Percentiles rank a stretch among this genome's conserved stretches.
Conservation (phyloP, 106 monocot species). For the Amphibolis antarctica region DNA sequence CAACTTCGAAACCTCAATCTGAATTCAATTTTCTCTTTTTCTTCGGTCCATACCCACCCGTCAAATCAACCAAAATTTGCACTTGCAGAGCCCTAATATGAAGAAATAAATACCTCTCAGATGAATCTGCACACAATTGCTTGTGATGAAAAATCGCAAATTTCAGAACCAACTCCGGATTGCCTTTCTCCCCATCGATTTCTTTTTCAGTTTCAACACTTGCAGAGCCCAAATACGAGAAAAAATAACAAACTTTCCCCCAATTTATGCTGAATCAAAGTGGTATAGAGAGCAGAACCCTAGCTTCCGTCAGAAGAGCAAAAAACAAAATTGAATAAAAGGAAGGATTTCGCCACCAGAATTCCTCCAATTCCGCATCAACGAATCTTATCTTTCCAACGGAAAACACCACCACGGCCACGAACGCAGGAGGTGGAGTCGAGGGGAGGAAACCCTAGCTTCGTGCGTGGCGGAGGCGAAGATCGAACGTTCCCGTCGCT, state of each 20-base stretch:
- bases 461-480: not conserved
- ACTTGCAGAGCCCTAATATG: no score
- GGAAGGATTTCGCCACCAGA: no score
- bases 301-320: not conserved
- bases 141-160: not conserved
- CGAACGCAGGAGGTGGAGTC: not conserved
- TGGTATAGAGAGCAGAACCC: not conserved
- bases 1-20: not conserved
- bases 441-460: slow-evolving; percentile 7
- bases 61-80: no score
- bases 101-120: no score
- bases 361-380: no score
- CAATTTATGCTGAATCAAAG: not conserved
- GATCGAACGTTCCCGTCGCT: not conserved
- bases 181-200: no score
- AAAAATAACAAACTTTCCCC: not conserved
- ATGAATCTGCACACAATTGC: no score
- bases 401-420: no score
- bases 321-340: no score
- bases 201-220: no score
- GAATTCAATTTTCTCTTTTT: not conserved
- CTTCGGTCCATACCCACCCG: no score
- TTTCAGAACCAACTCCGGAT: not conserved
- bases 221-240: not conserved
- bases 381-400: no score